Evolutionary conservation across 345 rosid genomes (phyloP).

Genomic region (Citropsis articulata): DNA sequence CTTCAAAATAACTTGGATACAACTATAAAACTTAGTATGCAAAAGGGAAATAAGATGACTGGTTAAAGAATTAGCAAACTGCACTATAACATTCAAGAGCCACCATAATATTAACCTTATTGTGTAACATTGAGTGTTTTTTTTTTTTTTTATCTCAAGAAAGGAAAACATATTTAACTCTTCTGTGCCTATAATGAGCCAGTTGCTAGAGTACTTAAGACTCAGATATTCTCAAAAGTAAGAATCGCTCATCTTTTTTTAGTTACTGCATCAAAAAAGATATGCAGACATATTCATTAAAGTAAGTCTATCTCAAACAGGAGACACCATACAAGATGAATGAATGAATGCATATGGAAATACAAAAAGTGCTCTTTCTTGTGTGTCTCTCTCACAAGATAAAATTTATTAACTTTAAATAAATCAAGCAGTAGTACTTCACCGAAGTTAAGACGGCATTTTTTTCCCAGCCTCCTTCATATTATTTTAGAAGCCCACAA

Average conservation of each 20-base stretch:
- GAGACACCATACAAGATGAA: neutral
- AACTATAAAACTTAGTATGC: neutral
- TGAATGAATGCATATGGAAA: neutral
- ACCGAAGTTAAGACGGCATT: neutral
- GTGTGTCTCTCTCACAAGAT: neutral
- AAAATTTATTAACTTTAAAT: neutral
- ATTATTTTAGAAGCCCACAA: neutral
- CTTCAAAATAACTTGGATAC: constrained; percentile 2
- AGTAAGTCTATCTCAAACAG: neutral
- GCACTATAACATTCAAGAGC: neutral
- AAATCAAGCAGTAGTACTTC: neutral
- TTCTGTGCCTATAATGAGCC: neutral
- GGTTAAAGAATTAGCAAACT: neutral
- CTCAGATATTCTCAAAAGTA: neutral
- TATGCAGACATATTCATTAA: neutral
- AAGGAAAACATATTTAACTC: neutral
- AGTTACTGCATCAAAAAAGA: neutral
- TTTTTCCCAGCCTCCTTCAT: neutral
- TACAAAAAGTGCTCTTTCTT: neutral
- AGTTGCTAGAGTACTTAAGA: too few species aligned
- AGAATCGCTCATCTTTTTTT: neutral
- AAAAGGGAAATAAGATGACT: neutral
- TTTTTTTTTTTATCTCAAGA: too few species aligned
- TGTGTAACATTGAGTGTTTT: neutral
- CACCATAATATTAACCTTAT: neutral